Evolutionary conservation across 257 asterid genomes (phyloP), one percentile per base, ranked within the genome.

Genomic region (Dorcoceras hygrometricum): DNA sequence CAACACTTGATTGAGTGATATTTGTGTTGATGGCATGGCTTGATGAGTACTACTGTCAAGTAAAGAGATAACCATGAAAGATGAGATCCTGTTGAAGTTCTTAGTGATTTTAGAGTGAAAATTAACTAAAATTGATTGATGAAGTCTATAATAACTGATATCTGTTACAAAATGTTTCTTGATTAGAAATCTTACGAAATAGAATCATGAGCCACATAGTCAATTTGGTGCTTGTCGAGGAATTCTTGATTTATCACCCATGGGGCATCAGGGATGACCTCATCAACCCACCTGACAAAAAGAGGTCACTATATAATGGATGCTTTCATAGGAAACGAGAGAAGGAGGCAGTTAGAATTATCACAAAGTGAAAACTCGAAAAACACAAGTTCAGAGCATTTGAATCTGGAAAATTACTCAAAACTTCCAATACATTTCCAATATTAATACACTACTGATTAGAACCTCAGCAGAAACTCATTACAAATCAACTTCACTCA

Each of bases 231-330:
- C 77, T 81, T 84, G 76, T 89, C 96, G 67, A 86, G 80, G 71
- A 86, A 89, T 60, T 89, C 96, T 51, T 83, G 90, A 29, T 81
- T 76, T 65, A 84, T 75, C 69, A 89, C 95, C 96, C 95, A 89
- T 22, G 92, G 96, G 10, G 96, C 95, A 82, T 84, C 95, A 22
- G 91, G 95, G 76, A 89, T 81, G 75, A 89, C 96, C 75, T 89
- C 96, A 74, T 89, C 96, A 79, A 89, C 95, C 95, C 95, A 89
- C 79, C 96, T 89, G 70, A 66, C 75, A 71, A 71, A 39, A 57
- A 36, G 64, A 5, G 32, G 31, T 56, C 60, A 20, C 71, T 26
- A 51, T 23, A 53, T 59, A 6, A 59, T 25, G 18, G 24, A 55
- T 31, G n/a, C n/a, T n/a, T n/a, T n/a, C n/a, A n/a, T n/a, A n/a